Percentiles rank a stretch among this genome's conserved stretches.
phyloP scores from a whole-genome alignment of 2,329 filamentous ascomycete species.

The Colletotrichum sp. region DNA sequence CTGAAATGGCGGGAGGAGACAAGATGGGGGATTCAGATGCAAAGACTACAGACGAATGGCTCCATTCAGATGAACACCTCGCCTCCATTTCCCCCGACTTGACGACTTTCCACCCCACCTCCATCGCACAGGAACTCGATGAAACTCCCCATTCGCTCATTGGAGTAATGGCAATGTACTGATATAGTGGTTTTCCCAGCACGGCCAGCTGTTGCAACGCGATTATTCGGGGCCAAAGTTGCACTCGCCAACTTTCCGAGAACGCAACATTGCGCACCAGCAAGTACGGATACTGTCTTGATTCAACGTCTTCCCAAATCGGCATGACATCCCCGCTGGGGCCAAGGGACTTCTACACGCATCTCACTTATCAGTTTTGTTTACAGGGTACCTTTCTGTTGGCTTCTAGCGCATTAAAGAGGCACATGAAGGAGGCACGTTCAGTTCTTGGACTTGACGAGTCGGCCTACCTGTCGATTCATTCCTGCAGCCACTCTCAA shows the following conservation, averaged over 20 bases:
- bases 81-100: not conserved
- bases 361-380: not conserved
- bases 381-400: not conserved
- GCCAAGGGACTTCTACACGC: not conserved
- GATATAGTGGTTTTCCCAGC: not conserved
- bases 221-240: not conserved
- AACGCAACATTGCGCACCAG: not conserved
- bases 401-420: not conserved
- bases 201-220: not conserved
- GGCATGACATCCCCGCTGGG: not conserved
- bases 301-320: not conserved
- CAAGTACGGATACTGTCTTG: not conserved
- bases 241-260: not conserved
- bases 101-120: not conserved
- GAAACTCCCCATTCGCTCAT: not conserved
- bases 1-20: not conserved
- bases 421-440: not conserved
- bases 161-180: not conserved
- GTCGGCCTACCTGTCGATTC: not conserved
- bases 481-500: not conserved
- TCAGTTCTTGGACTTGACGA: not conserved
- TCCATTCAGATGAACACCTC: conserved; percentile 12
- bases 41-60: not conserved
- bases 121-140: not conserved
- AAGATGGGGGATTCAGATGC: not conserved